Conservation (phyloP, 2,329 filamentous ascomycete species). For the Epichloe amarillans region DNA sequence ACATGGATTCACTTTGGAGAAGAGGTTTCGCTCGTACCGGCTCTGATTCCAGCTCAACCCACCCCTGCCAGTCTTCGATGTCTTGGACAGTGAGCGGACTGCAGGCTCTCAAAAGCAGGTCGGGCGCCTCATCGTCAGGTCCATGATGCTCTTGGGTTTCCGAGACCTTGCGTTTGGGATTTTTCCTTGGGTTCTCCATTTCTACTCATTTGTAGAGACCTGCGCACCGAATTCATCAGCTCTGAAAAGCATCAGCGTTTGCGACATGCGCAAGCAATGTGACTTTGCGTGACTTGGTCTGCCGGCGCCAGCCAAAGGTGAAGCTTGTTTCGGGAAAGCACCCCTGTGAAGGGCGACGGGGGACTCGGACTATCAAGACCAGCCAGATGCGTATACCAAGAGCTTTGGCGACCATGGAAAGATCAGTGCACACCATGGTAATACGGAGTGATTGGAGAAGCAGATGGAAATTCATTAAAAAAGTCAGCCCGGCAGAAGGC, state of each 20-base stretch:
- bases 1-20: not conserved
- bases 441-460: too few species aligned
- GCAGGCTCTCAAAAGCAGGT: slow-evolving; percentile 33
- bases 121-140: slow-evolving; percentile 13
- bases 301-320: not conserved
- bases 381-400: not conserved
- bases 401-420: not conserved
- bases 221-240: not conserved
- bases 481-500: not conserved
- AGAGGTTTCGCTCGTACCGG: slow-evolving; percentile 44
- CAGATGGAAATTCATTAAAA: too few species aligned
- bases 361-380: too few species aligned
- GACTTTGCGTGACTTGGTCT: not conserved
- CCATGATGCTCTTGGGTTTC: slow-evolving; percentile 11
- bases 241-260: too few species aligned
- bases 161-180: slow-evolving; percentile 31
- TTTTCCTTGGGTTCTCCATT: slow-evolving; percentile 16
- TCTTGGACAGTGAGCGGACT: slow-evolving; percentile 37
- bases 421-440: too few species aligned
- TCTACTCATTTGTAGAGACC: not conserved
- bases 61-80: slow-evolving; percentile 52
- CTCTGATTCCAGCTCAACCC: slow-evolving; percentile 81
- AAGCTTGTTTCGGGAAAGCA: not conserved
- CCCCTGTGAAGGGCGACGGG: not conserved
- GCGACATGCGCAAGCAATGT: not conserved